Conservation (phyloP, 352 stramenopile genomes). For the Blastocystis sp. region DNA sequence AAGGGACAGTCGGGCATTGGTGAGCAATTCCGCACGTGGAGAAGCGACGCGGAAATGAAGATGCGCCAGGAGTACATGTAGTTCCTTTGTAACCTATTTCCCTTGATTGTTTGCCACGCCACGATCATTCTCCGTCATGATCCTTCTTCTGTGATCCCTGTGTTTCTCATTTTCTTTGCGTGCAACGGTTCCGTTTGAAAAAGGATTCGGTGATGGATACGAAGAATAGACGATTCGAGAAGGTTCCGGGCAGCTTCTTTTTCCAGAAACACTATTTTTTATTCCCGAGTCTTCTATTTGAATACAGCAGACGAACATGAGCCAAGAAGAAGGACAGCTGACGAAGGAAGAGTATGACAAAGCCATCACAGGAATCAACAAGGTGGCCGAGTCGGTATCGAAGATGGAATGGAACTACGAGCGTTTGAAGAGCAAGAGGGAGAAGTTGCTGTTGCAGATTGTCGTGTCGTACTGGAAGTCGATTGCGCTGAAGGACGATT, state of each 20-base stretch:
- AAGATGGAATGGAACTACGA: constrained; percentile 63
- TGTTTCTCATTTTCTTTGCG: too few species aligned
- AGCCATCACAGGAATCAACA: constrained; percentile 11
- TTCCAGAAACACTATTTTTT: neutral
- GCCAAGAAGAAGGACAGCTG: constrained; percentile 15
- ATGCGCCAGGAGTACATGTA: constrained; percentile 83
- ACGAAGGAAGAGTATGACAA: constrained; percentile 41
- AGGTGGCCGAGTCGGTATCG: neutral
- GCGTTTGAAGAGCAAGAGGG: constrained; percentile 37
- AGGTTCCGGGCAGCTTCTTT: neutral
- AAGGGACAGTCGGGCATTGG: constrained; percentile 83
- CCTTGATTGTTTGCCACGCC: neutral
- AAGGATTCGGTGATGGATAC: too few species aligned
- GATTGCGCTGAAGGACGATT: constrained; percentile 67
- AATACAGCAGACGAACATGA: neutral
- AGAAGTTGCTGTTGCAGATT: constrained; percentile 50
- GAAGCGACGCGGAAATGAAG: constrained; percentile 83
- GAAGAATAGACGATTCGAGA: neutral
- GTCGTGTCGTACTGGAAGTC: constrained; percentile 63
- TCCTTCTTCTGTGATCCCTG: constrained; percentile 58
- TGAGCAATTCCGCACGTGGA: constrained; percentile 82
- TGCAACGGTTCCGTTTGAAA: constrained; percentile 10
- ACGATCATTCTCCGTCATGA: constrained; percentile 1
- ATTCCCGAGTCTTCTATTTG: neutral
- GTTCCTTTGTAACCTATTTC: neutral